Percentiles rank a stretch among this genome's conserved stretches.
Evolutionary conservation across 306 rosid species (phyloP).

Genomic region (Cucumis sativus): Cucumber_9930_V3 NC_026657.2:29186001-29186500

Average conservation of each 20-base stretch:
- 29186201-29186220: not conserved
- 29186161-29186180: not conserved
- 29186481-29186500: not conserved
- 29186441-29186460: not conserved
- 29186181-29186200: not conserved
- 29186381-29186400: not conserved
- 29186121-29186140: not conserved
- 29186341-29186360: slow-evolving; percentile 3
- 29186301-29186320: not conserved
- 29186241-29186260: not conserved
- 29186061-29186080: too few species aligned
- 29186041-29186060: too few species aligned
- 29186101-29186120: not conserved
- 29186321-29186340: not conserved
- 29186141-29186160: not conserved
- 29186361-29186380: not conserved
- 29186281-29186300: not conserved
- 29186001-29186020: too few species aligned
- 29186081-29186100: not conserved
- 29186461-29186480: not conserved
- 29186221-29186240: not conserved
- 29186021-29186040: too few species aligned
- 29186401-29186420: not conserved
- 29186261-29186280: not conserved
- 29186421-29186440: not conserved